Evolutionary conservation across 176 grass and related monocot genomes (phyloP).

Genomic region (Hsuehochloa calcarea): DNA sequence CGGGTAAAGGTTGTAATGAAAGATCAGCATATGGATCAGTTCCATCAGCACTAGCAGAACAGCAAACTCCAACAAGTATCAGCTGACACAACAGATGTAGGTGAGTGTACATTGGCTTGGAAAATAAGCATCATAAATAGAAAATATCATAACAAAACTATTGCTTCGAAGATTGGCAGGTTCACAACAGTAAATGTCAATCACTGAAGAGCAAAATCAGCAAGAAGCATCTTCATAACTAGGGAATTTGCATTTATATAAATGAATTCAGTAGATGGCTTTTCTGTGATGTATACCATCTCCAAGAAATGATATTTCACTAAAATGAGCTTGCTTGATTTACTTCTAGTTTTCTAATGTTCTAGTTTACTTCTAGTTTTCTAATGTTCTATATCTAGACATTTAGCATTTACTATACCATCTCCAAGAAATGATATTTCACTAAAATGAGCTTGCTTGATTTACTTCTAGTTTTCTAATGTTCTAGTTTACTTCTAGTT

Average conservation of each 20-base stretch:
- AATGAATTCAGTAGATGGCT: background rate
- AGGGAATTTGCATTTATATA: background rate
- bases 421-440: constrained; percentile 7
- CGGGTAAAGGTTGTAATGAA: constrained; percentile 88
- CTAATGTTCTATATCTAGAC: background rate
- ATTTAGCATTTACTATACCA: constrained; percentile 3
- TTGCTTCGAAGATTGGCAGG: constrained; percentile 14
- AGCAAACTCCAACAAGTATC: constrained; percentile 90
- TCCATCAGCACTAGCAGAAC: constrained; percentile 74
- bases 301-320: constrained; percentile 2
- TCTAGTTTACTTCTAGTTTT: constrained; percentile 7
- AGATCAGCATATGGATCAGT: constrained; percentile 81
- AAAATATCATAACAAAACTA: background rate
- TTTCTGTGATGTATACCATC: constrained; percentile 5
- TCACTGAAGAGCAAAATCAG: constrained; percentile 1
- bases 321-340: background rate
- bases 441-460: background rate
- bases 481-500: background rate
- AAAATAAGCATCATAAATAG: constrained; percentile 3
- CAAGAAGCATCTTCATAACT: background rate
- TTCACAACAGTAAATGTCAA: background rate
- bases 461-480: no score
- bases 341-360: background rate
- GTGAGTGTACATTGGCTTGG: constrained; percentile 20
- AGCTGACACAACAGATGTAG: constrained; percentile 52